Conservation (phyloP, 2,329 filamentous ascomycete species). For the Fusarium sterilihyphosum region DNA sequence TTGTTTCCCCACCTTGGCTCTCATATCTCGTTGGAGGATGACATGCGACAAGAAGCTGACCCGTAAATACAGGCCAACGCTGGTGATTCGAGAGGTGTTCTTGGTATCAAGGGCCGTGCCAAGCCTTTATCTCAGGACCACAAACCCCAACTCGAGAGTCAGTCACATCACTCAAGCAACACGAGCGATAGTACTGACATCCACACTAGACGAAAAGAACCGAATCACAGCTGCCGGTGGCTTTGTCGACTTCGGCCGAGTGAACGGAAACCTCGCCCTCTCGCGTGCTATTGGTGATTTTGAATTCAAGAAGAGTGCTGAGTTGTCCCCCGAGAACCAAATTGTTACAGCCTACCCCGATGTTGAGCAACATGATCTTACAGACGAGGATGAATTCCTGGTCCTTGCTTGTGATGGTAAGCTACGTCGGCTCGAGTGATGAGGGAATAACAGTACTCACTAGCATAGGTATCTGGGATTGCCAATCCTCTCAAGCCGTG, state of each 20-base stretch:
- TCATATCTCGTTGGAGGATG: constrained; percentile 28
- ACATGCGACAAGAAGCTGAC: constrained; percentile 27
- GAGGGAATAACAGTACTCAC: constrained; percentile 33
- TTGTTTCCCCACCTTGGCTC: constrained; percentile 16
- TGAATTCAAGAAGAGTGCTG: constrained; percentile 99
- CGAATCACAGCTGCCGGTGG: constrained; percentile 95
- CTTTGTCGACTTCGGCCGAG: constrained; percentile 97
- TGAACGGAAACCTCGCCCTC: constrained; percentile 96
- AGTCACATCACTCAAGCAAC: constrained; percentile 40
- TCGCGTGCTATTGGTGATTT: constrained; percentile 99
- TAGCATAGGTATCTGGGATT: constrained; percentile 93
- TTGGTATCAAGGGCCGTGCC: constrained; percentile 95
- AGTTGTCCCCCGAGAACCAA: constrained; percentile 96
- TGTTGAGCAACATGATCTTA: constrained; percentile 89
- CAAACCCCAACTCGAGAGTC: constrained; percentile 98
- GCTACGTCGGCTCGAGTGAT: constrained; percentile 45
- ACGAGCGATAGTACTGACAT: constrained; percentile 28
- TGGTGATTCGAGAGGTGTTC: constrained; percentile 92
- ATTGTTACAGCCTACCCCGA: constrained; percentile 98
- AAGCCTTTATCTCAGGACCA: constrained; percentile 99
- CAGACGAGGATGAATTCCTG: constrained; percentile 93
- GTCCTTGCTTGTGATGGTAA: constrained; percentile 92
- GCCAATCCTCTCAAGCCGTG: constrained; percentile 97
- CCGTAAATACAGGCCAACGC: constrained; percentile 79
- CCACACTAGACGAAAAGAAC: constrained; percentile 82